Evolutionary conservation across 2,329 filamentous ascomycete genomes (phyloP).

Genomic region (Ascocoryne sarcoides): DNA sequence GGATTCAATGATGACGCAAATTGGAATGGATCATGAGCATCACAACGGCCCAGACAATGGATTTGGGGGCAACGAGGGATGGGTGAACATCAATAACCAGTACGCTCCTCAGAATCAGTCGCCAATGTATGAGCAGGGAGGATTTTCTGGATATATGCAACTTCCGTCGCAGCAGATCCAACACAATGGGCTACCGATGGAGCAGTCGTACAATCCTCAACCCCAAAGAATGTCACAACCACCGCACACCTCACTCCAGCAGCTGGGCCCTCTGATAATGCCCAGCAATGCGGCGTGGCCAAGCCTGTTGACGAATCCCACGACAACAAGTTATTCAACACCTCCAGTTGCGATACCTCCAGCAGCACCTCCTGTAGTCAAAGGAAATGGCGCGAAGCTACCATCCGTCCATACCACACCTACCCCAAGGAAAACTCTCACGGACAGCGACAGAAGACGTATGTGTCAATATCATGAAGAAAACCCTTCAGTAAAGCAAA

Average conservation of each 20-base stretch:
- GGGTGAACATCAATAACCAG: slow-evolving; percentile 43
- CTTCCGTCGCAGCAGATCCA: slow-evolving; percentile 32
- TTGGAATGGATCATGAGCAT: slow-evolving; percentile 29
- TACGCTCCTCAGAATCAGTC: slow-evolving; percentile 54
- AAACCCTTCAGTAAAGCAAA: slow-evolving; percentile 85
- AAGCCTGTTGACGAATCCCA: slow-evolving; percentile 69
- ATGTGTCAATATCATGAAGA: slow-evolving; percentile 95
- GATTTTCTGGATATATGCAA: slow-evolving; percentile 46
- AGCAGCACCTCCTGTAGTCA: slow-evolving; percentile 38
- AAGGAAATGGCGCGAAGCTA: slow-evolving; percentile 36
- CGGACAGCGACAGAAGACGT: slow-evolving; percentile 76
- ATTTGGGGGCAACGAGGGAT: slow-evolving; percentile 39
- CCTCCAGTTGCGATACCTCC: slow-evolving; percentile 48
- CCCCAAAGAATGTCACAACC: slow-evolving; percentile 44
- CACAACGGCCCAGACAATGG: slow-evolving; percentile 27
- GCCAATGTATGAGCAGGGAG: slow-evolving; percentile 59
- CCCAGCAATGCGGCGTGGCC: slow-evolving; percentile 64
- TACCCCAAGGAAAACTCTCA: slow-evolving; percentile 78
- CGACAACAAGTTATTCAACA: slow-evolving; percentile 45
- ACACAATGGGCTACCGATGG: slow-evolving; percentile 54
- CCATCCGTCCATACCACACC: slow-evolving; percentile 43
- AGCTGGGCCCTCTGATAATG: slow-evolving; percentile 64
- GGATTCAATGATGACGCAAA: slow-evolving; percentile 30
- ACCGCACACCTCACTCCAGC: slow-evolving; percentile 38
- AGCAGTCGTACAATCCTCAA: slow-evolving; percentile 36